phyloP scores from a whole-genome alignment of 2,329 filamentous ascomycete species.

The Phyllosticta ampelicida region DNA sequence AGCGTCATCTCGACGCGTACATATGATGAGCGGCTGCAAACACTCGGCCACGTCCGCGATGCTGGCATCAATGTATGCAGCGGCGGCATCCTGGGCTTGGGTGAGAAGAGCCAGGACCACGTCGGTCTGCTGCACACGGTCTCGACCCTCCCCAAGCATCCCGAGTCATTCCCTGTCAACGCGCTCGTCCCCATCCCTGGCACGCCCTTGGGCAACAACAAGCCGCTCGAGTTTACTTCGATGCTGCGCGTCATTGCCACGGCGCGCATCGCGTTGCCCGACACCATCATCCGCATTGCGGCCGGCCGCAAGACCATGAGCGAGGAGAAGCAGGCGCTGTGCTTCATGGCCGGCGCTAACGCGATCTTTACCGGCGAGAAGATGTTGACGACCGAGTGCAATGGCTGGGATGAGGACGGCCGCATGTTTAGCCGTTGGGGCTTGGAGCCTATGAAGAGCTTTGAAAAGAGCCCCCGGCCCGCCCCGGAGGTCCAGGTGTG shows the following conservation, averaged over 20 bases:
- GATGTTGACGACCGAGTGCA: slow-evolving; percentile 88
- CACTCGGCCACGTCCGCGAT: slow-evolving; percentile 67
- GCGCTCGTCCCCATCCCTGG: slow-evolving; percentile 84
- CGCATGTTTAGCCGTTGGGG: slow-evolving; percentile 79
- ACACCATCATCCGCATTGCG: slow-evolving; percentile 76
- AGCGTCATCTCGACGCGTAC: slow-evolving; percentile 73
- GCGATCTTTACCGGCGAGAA: slow-evolving; percentile 94
- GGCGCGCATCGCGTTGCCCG: slow-evolving; percentile 70
- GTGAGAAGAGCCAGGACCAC: slow-evolving; percentile 68
- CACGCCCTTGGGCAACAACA: slow-evolving; percentile 66
- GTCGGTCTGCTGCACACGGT: slow-evolving; percentile 77
- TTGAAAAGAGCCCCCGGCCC: slow-evolving; percentile 7
- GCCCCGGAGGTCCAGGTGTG: slow-evolving; percentile 1
- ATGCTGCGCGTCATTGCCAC: slow-evolving; percentile 77
- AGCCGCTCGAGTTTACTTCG: slow-evolving; percentile 64
- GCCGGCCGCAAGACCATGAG: slow-evolving; percentile 74
- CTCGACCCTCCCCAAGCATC: slow-evolving; percentile 67
- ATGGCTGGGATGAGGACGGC: slow-evolving; percentile 81
- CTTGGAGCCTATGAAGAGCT: slow-evolving; percentile 57
- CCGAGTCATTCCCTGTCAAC: slow-evolving; percentile 86
- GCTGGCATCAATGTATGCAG: slow-evolving; percentile 87
- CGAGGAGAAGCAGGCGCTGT: slow-evolving; percentile 81
- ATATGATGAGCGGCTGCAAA: slow-evolving; percentile 78
- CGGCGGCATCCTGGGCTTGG: slow-evolving; percentile 76
- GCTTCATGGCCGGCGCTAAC: slow-evolving; percentile 85